phyloP scores from a whole-genome alignment of 352 stramenopile species.

The Phytophthora vignae region DNA sequence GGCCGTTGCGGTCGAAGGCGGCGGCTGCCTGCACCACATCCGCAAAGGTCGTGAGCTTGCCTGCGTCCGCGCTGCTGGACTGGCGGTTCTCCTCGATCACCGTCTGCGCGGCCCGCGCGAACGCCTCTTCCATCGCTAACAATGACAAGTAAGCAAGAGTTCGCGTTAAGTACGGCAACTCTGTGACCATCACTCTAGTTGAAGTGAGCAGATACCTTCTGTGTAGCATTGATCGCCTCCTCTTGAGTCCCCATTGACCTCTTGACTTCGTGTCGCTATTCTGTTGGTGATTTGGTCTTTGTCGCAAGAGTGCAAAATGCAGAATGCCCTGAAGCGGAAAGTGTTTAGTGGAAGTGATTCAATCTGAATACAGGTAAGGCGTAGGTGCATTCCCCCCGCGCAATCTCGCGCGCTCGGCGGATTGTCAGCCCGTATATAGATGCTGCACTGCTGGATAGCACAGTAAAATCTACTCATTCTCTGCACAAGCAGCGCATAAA shows the following conservation, averaged over 20 bases:
- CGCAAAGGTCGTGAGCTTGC: slow-evolving; percentile 37
- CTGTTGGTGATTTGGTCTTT: not conserved
- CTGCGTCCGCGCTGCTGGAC: not conserved
- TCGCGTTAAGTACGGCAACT: not conserved
- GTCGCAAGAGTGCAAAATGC: not conserved
- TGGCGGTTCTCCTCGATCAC: slow-evolving; percentile 33
- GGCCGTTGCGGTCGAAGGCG: slow-evolving; percentile 53
- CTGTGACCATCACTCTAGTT: not conserved
- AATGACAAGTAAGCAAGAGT: not conserved
- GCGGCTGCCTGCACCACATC: slow-evolving; percentile 58
- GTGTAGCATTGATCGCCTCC: not conserved
- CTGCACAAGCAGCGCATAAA: not conserved
- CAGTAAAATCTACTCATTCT: not conserved
- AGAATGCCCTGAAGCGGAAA: not conserved
- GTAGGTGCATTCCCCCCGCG: not conserved
- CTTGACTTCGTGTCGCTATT: not conserved
- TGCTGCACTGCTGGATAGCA: not conserved
- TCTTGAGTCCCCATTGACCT: not conserved
- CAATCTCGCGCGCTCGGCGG: not conserved
- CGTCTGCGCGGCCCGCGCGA: slow-evolving; percentile 28
- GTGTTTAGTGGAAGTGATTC: not conserved
- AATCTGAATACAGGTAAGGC: not conserved
- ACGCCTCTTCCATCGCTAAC: slow-evolving; percentile 41
- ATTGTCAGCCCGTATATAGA: not conserved
- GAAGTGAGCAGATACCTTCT: not conserved